Evolutionary conservation across 306 rosid species (phyloP).

Genomic region (Mimosa pudica): DNA sequence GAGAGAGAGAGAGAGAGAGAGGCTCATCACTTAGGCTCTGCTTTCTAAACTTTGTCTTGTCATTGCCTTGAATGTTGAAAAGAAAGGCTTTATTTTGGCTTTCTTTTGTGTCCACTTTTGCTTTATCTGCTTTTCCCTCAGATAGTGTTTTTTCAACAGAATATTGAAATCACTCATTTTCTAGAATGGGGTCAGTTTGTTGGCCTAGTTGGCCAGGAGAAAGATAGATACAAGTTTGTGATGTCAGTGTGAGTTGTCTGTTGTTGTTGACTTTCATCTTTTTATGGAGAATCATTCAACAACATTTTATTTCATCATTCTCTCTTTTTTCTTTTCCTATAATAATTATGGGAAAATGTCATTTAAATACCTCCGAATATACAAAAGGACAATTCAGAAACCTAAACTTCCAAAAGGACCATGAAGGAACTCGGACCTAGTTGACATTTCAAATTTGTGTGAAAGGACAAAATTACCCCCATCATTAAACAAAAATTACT

Average conservation of each 20-base stretch:
- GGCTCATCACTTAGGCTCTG: no score
- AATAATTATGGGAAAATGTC: no score
- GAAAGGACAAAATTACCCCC: no score
- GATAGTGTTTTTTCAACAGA: background rate
- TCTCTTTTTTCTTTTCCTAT: no score
- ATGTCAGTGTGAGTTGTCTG: background rate
- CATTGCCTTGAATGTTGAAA: background rate
- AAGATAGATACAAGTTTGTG: background rate
- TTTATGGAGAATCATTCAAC: no score
- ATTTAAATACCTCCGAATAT: no score
- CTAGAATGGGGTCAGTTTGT: background rate
- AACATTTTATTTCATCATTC: background rate
- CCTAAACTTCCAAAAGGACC: no score
- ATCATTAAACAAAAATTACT: no score
- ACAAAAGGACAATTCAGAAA: no score
- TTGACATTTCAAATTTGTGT: no score
- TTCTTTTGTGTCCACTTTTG: background rate
- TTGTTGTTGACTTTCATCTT: background rate
- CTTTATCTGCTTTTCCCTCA: slow-evolving; percentile 15
- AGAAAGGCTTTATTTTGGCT: background rate
- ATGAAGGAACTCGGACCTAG: no score
- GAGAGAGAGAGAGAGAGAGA: background rate
- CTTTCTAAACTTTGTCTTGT: background rate
- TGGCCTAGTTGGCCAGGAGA: background rate
- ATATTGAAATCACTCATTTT: background rate